Conservation (phyloP, 2,329 filamentous ascomycete species). For the Colletotrichum abscissum region DNA sequence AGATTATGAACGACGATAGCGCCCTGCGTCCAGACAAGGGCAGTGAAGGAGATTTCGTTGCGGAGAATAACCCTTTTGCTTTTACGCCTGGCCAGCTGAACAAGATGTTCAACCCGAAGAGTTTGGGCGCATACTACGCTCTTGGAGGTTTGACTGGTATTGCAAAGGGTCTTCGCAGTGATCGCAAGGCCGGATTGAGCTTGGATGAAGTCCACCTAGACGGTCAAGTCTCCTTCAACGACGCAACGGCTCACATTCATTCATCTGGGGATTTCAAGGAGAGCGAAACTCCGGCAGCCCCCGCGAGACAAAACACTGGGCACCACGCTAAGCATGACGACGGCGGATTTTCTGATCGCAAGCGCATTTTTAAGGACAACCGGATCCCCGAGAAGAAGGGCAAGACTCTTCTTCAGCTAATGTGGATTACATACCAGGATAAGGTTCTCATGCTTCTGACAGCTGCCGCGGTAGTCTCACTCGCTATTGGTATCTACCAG, state of each 20-base stretch:
- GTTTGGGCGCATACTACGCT: constrained; percentile 81
- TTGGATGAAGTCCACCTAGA: constrained; percentile 77
- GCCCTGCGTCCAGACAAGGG: constrained; percentile 82
- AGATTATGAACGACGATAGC: constrained; percentile 72
- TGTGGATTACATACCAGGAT: constrained; percentile 88
- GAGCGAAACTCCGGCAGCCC: not conserved
- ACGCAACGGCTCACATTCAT: constrained; percentile 61
- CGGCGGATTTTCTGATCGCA: constrained; percentile 69
- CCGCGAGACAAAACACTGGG: not conserved
- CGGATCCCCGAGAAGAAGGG: constrained; percentile 79
- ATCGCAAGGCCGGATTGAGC: constrained; percentile 80
- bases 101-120: constrained; percentile 93
- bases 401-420: constrained; percentile 77
- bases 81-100: constrained; percentile 86
- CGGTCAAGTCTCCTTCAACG: constrained; percentile 77
- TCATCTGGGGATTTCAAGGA: constrained; percentile 33
- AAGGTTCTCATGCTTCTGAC: constrained; percentile 82
- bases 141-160: constrained; percentile 82
- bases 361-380: constrained; percentile 79
- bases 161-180: constrained; percentile 80
- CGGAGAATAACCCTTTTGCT: constrained; percentile 85
- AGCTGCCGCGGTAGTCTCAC: constrained; percentile 76
- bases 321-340: constrained; percentile 28
- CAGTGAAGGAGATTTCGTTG: constrained; percentile 79
- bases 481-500: constrained; percentile 81